Base-by-base conservation (phyloP, 139 green algal species). In the Chlorella sp. region DNA sequence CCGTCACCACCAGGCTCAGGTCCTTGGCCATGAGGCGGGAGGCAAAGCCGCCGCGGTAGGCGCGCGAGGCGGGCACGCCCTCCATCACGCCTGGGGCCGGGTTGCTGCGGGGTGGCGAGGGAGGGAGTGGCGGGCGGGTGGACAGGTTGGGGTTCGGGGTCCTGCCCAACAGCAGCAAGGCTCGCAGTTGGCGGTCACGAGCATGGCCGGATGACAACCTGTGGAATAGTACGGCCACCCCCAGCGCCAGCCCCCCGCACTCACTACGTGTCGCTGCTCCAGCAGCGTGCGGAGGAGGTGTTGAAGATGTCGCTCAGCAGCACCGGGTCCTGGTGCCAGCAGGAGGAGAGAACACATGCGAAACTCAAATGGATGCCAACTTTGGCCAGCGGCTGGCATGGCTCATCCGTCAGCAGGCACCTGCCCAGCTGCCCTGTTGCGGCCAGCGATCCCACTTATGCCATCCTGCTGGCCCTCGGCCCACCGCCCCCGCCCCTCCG, bases 241-340 rank as follows among this genome's bases (percentile, higher is more conserved):
- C n/a, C n/a, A n/a, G n/a, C n/a, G n/a, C n/a, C n/a, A n/a, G n/a
- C n/a, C n/a, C n/a, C n/a, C 46, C 11, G 51, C 51, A 60, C 51
- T 20, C 51, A 60, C 51, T 60, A 60, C 14, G 51, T 60, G 51
- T 60, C 51, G 14, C 51, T 74, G 82, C 84, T 91, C 94, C 94
- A 97, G 84, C 92, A 96, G 36, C 88, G 80, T 0, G 90, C 94
- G 34, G 88, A 90, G 65, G 88, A 92, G 34, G 65, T 81, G 89
- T 97, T 97, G 73, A 97, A 91, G 41, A 96, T 91, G 13, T 86
- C 36, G 24, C 89, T 90, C 9, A 97, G 89, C 51, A 90, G 58
- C 8, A 56, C 34, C 0, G 91, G 86, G 67, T 94, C 89, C 77
- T 83, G 77, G 26, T n/a, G 26, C 13, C 14, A 2, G n/a, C 3